Conservation (phyloP, 805 yeast species). For the Cyberlindnera lachancei region DNA sequence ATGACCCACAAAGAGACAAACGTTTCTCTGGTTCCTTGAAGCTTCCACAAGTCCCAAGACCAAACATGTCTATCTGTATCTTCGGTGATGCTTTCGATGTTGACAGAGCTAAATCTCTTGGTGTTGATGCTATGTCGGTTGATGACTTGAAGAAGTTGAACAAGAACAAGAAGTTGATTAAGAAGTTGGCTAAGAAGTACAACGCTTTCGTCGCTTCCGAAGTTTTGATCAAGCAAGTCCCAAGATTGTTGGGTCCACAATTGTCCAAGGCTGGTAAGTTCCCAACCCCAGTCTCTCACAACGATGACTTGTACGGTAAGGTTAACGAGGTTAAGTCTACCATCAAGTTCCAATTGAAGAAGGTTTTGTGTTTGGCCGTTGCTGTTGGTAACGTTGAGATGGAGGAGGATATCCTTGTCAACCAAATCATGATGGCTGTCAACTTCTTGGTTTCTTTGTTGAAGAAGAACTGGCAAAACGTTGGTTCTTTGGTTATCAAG, state of each 20-base stretch:
- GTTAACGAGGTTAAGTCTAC: constrained; percentile 97
- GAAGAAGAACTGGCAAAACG: constrained; percentile 99
- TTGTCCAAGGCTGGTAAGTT: constrained; percentile 99
- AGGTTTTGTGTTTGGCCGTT: constrained; percentile 98
- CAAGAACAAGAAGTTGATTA: constrained; percentile 99
- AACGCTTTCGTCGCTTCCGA: constrained; percentile 99
- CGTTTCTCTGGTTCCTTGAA: constrained; percentile 99
- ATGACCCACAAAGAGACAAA: constrained; percentile 99
- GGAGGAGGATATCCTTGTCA: constrained; percentile 93
- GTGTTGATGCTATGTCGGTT: constrained; percentile 99
- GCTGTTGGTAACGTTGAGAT: constrained; percentile 99
- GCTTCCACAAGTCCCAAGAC: constrained; percentile 99
- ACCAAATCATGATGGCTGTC: constrained; percentile 97
- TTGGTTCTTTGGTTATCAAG: constrained; percentile 98
- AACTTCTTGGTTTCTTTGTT: constrained; percentile 98
- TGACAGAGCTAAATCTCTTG: constrained; percentile 99
- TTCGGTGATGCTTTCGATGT: constrained; percentile 99
- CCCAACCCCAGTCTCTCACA: constrained; percentile 99
- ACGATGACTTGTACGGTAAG: constrained; percentile 94
- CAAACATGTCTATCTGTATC: constrained; percentile 99
- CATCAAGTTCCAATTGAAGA: constrained; percentile 99
- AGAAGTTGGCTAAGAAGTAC: constrained; percentile 99
- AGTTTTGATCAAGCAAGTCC: constrained; percentile 98
- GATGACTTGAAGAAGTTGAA: constrained; percentile 99
- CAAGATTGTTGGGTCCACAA: constrained; percentile 99